Evolutionary conservation across 345 rosid genomes (phyloP).

Genomic region (Sisymbrium altissimum): DNA sequence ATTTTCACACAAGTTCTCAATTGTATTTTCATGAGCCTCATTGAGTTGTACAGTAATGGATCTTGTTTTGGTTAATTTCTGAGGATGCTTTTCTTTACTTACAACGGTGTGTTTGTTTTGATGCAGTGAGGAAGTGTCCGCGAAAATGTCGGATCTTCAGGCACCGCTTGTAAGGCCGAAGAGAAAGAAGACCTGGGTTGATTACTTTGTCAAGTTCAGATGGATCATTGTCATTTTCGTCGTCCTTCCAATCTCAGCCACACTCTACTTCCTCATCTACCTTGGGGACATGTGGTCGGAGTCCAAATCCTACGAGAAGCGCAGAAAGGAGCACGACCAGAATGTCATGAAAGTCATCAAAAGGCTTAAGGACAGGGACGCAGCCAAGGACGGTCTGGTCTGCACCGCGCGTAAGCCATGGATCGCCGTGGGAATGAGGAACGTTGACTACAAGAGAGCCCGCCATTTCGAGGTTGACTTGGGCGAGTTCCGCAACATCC

Average conservation of each 20-base stretch:
- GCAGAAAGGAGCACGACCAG: slow-evolving; percentile 89
- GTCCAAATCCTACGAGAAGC: slow-evolving; percentile 79
- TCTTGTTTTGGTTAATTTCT: slow-evolving; percentile 10
- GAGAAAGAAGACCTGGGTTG: slow-evolving; percentile 86
- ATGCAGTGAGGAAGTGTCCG: slow-evolving; percentile 30
- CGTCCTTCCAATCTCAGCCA: slow-evolving; percentile 84
- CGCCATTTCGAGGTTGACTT: slow-evolving; percentile 94
- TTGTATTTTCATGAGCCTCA: not conserved
- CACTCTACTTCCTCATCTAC: slow-evolving; percentile 77
- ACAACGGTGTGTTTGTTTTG: not conserved
- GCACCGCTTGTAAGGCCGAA: slow-evolving; percentile 74
- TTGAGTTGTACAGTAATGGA: slow-evolving; percentile 8
- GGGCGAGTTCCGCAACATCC: slow-evolving; percentile 73
- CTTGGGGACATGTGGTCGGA: slow-evolving; percentile 91
- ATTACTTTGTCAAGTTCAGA: slow-evolving; percentile 76
- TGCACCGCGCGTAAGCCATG: slow-evolving; percentile 99
- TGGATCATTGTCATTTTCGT: slow-evolving; percentile 91
- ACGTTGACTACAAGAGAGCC: slow-evolving; percentile 97
- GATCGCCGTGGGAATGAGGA: slow-evolving; percentile 98
- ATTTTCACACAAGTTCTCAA: not conserved
- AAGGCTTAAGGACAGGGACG: slow-evolving; percentile 77
- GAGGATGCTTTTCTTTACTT: not conserved
- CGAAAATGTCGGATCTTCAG: slow-evolving; percentile 74
- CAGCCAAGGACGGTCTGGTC: slow-evolving; percentile 90
- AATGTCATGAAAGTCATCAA: slow-evolving; percentile 81